These are phyloP conservation scores for Leptographium flavum DNA, from an alignment of 2,329 filamentous ascomycete genomes.

Conservation along the genomic window DNA sequence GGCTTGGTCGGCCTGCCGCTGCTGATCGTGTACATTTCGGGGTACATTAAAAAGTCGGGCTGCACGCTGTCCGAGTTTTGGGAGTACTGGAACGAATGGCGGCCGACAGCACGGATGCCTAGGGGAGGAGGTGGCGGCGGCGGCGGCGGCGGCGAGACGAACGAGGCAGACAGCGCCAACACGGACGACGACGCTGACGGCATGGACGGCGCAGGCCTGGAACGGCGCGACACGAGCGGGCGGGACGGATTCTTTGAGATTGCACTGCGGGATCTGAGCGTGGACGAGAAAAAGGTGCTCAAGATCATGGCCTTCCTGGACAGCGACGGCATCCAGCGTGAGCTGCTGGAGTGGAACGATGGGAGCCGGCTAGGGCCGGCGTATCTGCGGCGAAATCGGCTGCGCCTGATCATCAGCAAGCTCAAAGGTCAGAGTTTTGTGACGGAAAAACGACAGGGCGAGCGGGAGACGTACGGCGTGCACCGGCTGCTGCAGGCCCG, in stretches of 20 bases:
- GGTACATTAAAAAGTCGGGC: slow-evolving; percentile 9
- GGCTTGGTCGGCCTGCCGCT: slow-evolving; percentile 6
- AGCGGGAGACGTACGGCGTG: slow-evolving; percentile 7
- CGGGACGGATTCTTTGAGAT: slow-evolving; percentile 5
- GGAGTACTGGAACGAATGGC: slow-evolving; percentile 11
- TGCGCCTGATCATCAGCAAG: slow-evolving; percentile 8
- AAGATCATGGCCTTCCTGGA: slow-evolving; percentile 10
- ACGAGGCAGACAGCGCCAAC: background rate
- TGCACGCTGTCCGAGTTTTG: slow-evolving; percentile 9
- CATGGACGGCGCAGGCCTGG: too few relatives aligned
- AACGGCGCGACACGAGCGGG: background rate
- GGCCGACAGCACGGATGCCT: background rate
- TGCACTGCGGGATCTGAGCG: slow-evolving; percentile 6
- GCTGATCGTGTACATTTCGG: slow-evolving; percentile 9
- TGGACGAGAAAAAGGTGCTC: slow-evolving; percentile 7
- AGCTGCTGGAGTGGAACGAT: slow-evolving; percentile 8
- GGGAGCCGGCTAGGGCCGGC: too few relatives aligned
- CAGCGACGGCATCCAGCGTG: slow-evolving; percentile 9
- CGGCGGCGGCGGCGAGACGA: background rate
- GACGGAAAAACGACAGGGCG: slow-evolving; percentile 3
- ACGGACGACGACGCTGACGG: background rate
- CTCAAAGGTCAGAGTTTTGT: slow-evolving; percentile 9
- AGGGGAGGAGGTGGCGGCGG: background rate
- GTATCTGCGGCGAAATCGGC: too few relatives aligned
- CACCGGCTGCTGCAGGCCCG: slow-evolving; percentile 8